Percentiles rank a stretch among this genome's conserved stretches.
These are phyloP conservation scores for Zygosaccharomyces rouxii DNA, from an alignment of 805 yeast genomes.

Conservation along the genomic window DNA sequence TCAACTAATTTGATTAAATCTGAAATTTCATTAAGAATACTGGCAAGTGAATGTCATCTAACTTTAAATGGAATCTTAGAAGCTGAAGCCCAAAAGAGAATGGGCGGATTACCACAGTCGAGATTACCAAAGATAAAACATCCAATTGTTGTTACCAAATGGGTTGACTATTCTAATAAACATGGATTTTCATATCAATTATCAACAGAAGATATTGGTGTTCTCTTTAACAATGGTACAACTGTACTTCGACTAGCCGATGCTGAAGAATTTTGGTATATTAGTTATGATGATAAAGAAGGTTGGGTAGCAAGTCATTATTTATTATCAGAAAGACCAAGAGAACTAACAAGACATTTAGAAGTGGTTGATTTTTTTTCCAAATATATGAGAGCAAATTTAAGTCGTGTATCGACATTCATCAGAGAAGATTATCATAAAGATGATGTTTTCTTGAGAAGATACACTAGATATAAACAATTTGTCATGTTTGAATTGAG, in stretches of 20 bases:
- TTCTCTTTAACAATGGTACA: constrained; percentile 78
- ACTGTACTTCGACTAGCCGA: constrained; percentile 70
- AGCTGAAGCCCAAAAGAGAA: constrained; percentile 43
- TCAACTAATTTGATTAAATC: constrained; percentile 37
- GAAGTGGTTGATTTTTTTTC: constrained; percentile 86
- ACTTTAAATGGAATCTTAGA: constrained; percentile 43
- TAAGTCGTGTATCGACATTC: constrained; percentile 64
- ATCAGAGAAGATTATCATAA: constrained; percentile 51
- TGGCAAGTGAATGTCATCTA: constrained; percentile 44
- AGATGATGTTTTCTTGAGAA: constrained; percentile 71
- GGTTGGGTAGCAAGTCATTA: constrained; percentile 56
- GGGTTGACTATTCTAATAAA: constrained; percentile 97
- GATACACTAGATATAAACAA: constrained; percentile 73
- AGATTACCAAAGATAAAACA: constrained; percentile 36
- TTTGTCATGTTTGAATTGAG: constrained; percentile 91
- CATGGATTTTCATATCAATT: constrained; percentile 94
- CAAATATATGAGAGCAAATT: constrained; percentile 85
- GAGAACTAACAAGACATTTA: constrained; percentile 58
- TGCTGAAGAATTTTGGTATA: constrained; percentile 61
- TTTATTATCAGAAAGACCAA: constrained; percentile 41
- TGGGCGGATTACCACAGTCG: constrained; percentile 36
- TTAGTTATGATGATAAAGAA: constrained; percentile 43
- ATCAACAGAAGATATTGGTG: constrained; percentile 86
- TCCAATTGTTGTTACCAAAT: constrained; percentile 78
- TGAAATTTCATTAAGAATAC: constrained; percentile 36